Evolutionary conservation across 2,329 filamentous ascomycete species (phyloP), one percentile per base, ranked within the genome.

Genomic region (Mycosphaerelloides madeirae): DNA sequence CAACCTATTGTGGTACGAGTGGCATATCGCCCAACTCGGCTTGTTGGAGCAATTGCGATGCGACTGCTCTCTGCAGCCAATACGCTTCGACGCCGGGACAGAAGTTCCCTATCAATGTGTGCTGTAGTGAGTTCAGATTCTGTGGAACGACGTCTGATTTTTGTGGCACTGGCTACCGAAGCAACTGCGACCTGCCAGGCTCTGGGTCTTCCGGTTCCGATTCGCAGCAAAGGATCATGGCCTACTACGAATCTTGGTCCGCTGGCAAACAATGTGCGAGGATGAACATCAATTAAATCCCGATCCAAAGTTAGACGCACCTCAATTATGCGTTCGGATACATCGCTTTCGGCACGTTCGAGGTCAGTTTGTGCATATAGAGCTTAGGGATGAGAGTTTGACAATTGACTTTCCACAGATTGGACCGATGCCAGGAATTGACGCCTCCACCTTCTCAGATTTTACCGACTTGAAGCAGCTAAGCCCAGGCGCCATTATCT

Each of bases 401-500:
- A n/a, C n/a, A n/a, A n/a, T n/a, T n/a, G n/a, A n/a, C n/a, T n/a
- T n/a, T n/a, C n/a, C n/a, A n/a, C n/a, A n/a, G n/a, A n/a, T n/a
- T n/a, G n/a, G n/a, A n/a, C n/a, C n/a, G n/a, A n/a, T n/a, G n/a
- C n/a, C n/a, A n/a, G n/a, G n/a, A n/a, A n/a, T n/a, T n/a, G n/a
- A n/a, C n/a, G n/a, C n/a, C n/a, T n/a, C n/a, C n/a, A n/a, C n/a
- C n/a, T n/a, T n/a, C n/a, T n/a, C n/a, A n/a, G n/a, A n/a, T n/a
- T n/a, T n/a, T n/a, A n/a, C n/a, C n/a, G n/a, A n/a, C n/a, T n/a
- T n/a, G n/a, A n/a, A n/a, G n/a, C n/a, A n/a, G n/a, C n/a, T n/a
- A n/a, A n/a, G 69, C 46, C 12, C 35, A 1, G 48, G 40, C 3
- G 54, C 73, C 0, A 52, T 71, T 43, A 63, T 65, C 0, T 66